Evolutionary conservation across 2,329 filamentous ascomycete genomes (phyloP).

Genomic region (Rhexocercosporidium sp.): DNA sequence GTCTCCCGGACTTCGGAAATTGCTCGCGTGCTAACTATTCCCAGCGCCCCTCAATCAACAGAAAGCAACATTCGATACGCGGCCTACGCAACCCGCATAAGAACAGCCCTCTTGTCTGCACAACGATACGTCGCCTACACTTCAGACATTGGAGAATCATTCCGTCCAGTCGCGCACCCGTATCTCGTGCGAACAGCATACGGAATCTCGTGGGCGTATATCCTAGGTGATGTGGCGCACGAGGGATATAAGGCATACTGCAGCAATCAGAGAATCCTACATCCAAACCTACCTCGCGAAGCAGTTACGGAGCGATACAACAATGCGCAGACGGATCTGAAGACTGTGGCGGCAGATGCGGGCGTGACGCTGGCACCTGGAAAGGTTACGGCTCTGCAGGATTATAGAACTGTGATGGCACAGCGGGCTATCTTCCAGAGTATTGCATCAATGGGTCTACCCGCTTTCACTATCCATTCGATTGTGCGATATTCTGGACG

Average conservation of each 20-base stretch:
- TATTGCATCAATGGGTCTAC: conserved; percentile 79
- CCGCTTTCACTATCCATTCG: conserved; percentile 50
- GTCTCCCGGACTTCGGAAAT: neutral
- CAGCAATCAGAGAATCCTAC: conserved; percentile 77
- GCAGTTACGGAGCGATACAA: conserved; percentile 40
- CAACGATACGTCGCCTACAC: conserved; percentile 98
- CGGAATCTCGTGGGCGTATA: conserved; percentile 89
- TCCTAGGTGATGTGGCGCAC: conserved; percentile 86
- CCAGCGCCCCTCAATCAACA: conserved; percentile 76
- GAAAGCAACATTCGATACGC: conserved; percentile 89
- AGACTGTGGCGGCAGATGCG: conserved; percentile 18
- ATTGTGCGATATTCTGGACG: conserved; percentile 88
- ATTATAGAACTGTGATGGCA: conserved; percentile 89
- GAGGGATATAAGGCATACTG: conserved; percentile 96
- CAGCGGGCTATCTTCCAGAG: conserved; percentile 91
- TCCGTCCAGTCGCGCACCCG: conserved; percentile 90
- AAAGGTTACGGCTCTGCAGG: conserved; percentile 75
- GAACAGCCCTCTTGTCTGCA: conserved; percentile 86
- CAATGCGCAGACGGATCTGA: conserved; percentile 38
- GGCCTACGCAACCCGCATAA: conserved; percentile 83
- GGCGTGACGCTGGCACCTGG: conserved; percentile 42
- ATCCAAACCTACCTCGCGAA: conserved; percentile 63
- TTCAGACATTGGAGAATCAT: conserved; percentile 94
- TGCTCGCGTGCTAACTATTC: conserved; percentile 21
- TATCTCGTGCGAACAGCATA: conserved; percentile 83